Evolutionary conservation across 2,329 filamentous ascomycete genomes (phyloP).

Genomic region (Monosporascus ibericus): DNA sequence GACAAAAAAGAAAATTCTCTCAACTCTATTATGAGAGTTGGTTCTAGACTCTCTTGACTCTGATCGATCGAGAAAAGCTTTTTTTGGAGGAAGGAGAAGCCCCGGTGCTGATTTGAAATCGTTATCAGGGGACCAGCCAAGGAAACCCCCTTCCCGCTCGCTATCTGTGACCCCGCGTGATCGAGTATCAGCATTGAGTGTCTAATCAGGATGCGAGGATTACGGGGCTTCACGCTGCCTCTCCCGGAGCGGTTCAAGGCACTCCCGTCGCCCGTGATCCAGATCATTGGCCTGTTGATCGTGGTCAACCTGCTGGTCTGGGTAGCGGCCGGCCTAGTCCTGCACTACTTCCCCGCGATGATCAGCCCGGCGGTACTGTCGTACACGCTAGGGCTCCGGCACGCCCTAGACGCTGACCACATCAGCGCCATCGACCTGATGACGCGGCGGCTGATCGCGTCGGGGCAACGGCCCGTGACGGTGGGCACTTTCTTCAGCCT

Average conservation of each 20-base stretch:
- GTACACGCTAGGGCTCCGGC: slow-evolving; percentile 82
- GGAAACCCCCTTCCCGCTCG: background rate
- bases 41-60: too few species aligned
- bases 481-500: slow-evolving; percentile 94
- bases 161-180: too few species aligned
- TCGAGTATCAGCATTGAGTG: too few species aligned
- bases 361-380: slow-evolving; percentile 77
- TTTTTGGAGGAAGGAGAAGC: too few species aligned
- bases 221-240: slow-evolving; percentile 6
- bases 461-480: slow-evolving; percentile 79
- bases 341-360: slow-evolving; percentile 52
- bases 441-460: slow-evolving; percentile 81
- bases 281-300: slow-evolving; percentile 46
- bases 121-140: background rate
- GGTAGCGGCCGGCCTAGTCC: slow-evolving; percentile 45
- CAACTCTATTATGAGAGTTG: too few species aligned
- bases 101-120: too few species aligned
- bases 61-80: too few species aligned
- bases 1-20: too few species aligned
- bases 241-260: slow-evolving; percentile 16
- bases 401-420: slow-evolving; percentile 97
- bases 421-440: slow-evolving; percentile 83
- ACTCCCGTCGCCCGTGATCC: slow-evolving; percentile 29
- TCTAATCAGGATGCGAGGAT: slow-evolving; percentile 8
- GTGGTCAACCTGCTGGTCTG: slow-evolving; percentile 49